These are phyloP conservation scores for Wickerhamiella kurtzmanii DNA, from an alignment of 805 yeast genomes.

Conservation along the genomic window DNA sequence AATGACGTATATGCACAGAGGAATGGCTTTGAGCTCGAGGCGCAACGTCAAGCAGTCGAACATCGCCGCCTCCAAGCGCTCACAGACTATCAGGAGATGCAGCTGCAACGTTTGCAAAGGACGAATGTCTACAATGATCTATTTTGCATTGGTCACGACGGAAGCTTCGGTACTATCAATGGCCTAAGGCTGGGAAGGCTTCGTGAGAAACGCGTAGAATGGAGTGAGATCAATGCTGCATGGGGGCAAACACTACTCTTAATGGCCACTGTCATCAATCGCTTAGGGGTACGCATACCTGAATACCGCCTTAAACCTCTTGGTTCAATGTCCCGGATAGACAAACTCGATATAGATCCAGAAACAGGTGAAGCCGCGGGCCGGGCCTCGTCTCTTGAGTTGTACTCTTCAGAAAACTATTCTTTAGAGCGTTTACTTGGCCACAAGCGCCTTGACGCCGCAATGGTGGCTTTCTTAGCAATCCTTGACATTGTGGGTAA, in stretches of 20 bases:
- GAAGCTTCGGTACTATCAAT: conserved; percentile 76
- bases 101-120: conserved; percentile 55
- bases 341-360: conserved; percentile 35
- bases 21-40: conserved; percentile 44
- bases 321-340: conserved; percentile 73
- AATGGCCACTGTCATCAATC: conserved; percentile 46
- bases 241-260: conserved; percentile 70
- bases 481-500: conserved; percentile 41
- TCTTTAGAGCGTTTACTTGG: conserved; percentile 57
- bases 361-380: conserved; percentile 26
- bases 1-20: conserved; percentile 38
- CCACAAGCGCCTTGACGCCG: conserved; percentile 63
- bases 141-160: conserved; percentile 72
- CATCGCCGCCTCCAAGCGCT: conserved; percentile 50
- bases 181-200: conserved; percentile 68
- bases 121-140: conserved; percentile 74
- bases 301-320: conserved; percentile 61
- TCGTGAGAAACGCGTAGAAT: conserved; percentile 49
- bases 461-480: conserved; percentile 66
- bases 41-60: conserved; percentile 38
- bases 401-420: conserved; percentile 59
- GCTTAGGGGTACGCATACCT: conserved; percentile 40
- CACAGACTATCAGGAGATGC: conserved; percentile 47
- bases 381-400: conserved; percentile 34
- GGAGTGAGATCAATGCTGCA: conserved; percentile 88